phyloP scores from a whole-genome alignment of 1,284 basidiomycete genomes.

The Omphalotus olearius region DNA sequence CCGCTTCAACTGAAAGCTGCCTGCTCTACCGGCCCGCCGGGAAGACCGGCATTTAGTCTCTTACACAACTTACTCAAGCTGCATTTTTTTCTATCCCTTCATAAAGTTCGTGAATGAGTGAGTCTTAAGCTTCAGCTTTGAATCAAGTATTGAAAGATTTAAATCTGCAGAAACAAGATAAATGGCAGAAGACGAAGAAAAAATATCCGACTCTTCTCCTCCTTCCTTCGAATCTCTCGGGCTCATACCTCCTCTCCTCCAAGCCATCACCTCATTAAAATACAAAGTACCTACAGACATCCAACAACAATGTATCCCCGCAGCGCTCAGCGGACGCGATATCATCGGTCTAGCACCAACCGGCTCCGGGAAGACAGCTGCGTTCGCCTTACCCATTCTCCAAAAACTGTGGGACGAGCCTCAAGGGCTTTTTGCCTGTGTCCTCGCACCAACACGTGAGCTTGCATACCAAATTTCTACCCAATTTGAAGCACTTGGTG shows the following conservation, averaged over 20 bases:
- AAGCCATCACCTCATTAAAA: conserved; percentile 78
- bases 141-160: too few species aligned
- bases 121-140: too few species aligned
- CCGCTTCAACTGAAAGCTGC: too few species aligned
- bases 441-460: conserved; percentile 95
- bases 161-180: too few species aligned
- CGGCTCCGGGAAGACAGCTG: conserved; percentile 98
- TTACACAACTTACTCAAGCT: too few species aligned
- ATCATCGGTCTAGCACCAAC: conserved; percentile 99
- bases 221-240: conserved; percentile 46
- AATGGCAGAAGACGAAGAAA: neutral
- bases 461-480: conserved; percentile 97
- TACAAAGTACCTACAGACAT: conserved; percentile 91
- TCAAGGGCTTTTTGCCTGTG: conserved; percentile 87
- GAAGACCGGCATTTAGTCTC: too few species aligned
- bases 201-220: neutral
- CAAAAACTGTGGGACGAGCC: conserved; percentile 98
- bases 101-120: too few species aligned
- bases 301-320: conserved; percentile 83
- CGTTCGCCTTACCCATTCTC: conserved; percentile 93
- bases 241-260: conserved; percentile 85
- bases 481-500: conserved; percentile 91
- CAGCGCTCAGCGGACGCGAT: conserved; percentile 87
- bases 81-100: too few species aligned
- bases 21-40: too few species aligned